Evolutionary conservation across 306 rosid species (phyloP).

Genomic region (Acmispon strigosus): DNA sequence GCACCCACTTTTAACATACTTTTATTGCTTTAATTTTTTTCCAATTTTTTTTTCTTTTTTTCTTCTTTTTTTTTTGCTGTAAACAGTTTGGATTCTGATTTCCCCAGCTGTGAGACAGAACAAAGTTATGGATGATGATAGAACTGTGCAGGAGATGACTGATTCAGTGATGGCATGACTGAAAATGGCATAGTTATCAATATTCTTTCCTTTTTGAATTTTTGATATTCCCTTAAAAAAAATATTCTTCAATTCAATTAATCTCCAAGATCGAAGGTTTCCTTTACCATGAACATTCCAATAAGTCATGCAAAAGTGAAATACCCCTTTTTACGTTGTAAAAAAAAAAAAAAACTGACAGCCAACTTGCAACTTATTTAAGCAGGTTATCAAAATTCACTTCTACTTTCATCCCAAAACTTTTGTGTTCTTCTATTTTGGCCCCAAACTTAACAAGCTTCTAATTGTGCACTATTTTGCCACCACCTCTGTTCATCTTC

Average conservation of each 20-base stretch:
- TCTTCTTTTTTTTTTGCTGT: background rate
- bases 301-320: no score
- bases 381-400: no score
- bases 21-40: background rate
- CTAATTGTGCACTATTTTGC: no score
- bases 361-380: no score
- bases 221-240: background rate
- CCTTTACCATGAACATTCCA: no score
- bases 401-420: no score
- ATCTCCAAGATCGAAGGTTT: background rate
- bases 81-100: constrained; percentile 78
- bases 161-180: constrained; percentile 37
- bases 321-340: no score
- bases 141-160: constrained; percentile 30
- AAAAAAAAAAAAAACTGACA: no score
- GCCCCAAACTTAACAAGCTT: no score
- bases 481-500: no score
- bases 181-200: background rate
- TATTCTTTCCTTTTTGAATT: background rate
- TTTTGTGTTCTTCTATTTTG: no score
- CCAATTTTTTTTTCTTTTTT: background rate
- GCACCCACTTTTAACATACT: background rate
- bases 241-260: background rate
- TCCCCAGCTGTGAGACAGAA: constrained; percentile 56
- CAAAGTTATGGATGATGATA: constrained; percentile 37